Evolutionary conservation across 2,329 filamentous ascomycete species (phyloP).

Genomic region (Colletotrichum lini): DNA sequence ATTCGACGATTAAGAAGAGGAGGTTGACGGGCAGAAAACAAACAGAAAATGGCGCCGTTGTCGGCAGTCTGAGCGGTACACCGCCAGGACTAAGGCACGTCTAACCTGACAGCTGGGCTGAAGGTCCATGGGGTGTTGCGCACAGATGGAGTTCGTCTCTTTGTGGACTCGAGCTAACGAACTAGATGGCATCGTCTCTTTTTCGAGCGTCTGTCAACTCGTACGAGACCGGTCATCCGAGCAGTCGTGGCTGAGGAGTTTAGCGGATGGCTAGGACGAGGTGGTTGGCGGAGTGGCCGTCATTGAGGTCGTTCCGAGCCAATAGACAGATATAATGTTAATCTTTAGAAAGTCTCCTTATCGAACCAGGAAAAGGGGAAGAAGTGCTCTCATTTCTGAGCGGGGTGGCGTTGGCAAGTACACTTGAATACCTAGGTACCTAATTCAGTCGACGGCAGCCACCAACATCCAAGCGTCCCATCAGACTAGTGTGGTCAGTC

Average conservation of each 20-base stretch:
- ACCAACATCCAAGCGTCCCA: background rate
- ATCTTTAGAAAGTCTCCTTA: constrained; percentile 1
- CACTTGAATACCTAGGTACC: background rate
- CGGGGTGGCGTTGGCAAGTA: constrained; percentile 8
- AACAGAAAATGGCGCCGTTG: constrained; percentile 9
- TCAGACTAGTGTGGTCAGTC: background rate
- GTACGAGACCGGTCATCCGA: constrained; percentile 18
- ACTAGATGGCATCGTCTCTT: constrained; percentile 7
- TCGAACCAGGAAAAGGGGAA: background rate
- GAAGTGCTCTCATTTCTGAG: background rate
- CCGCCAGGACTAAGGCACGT: background rate
- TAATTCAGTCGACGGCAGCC: no score
- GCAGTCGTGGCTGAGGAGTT: constrained; percentile 1
- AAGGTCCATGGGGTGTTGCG: constrained; percentile 27
- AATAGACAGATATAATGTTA: background rate
- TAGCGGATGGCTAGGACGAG: background rate
- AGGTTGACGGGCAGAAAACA: background rate
- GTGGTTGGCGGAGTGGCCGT: background rate
- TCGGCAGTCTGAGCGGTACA: constrained; percentile 17
- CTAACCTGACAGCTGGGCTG: constrained; percentile 20
- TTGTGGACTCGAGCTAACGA: background rate
- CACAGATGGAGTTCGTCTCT: constrained; percentile 36
- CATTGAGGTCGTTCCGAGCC: background rate
- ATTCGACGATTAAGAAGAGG: background rate
- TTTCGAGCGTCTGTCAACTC: constrained; percentile 10